These are phyloP conservation scores for Salvia miltiorrhiza DNA, from an alignment of 257 asterid genomes.

Conservation along the genomic window DNA sequence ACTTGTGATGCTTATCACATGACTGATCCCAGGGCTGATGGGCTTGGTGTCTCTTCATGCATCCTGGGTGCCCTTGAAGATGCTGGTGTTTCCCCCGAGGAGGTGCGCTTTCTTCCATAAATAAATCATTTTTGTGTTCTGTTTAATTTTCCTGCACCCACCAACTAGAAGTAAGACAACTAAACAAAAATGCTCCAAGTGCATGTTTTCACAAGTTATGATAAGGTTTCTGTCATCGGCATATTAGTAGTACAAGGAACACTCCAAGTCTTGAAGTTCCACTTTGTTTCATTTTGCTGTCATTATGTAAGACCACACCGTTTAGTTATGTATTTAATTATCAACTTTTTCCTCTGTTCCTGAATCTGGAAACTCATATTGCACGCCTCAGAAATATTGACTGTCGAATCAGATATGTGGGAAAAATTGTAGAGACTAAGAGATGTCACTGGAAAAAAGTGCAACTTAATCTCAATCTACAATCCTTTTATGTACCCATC, in stretches of 20 bases:
- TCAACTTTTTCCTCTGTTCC: background rate
- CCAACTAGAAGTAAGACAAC: background rate
- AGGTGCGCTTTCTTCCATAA: constrained; percentile 47
- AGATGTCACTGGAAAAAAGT: background rate
- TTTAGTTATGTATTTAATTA: background rate
- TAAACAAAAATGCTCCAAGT: background rate
- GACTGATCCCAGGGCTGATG: constrained; percentile 98
- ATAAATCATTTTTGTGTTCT: background rate
- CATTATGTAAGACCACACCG: background rate
- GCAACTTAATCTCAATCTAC: background rate
- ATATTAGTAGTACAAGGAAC: background rate
- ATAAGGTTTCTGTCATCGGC: background rate
- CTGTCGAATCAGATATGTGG: background rate
- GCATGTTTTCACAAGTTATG: background rate
- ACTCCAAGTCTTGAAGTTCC: background rate
- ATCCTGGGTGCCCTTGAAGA: constrained; percentile 71
- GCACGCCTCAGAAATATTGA: background rate
- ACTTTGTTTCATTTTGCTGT: background rate
- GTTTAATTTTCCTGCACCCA: background rate
- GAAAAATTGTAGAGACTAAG: constrained; percentile 1
- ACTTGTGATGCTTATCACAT: constrained; percentile 96
- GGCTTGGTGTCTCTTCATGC: constrained; percentile 96
- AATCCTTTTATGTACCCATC: background rate
- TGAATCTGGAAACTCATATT: background rate
- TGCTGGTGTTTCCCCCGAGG: constrained; percentile 92